These are phyloP conservation scores for Raphanus hybrid DNA, from an alignment of 441 rosid genomes.

Conservation along the genomic window DNA sequence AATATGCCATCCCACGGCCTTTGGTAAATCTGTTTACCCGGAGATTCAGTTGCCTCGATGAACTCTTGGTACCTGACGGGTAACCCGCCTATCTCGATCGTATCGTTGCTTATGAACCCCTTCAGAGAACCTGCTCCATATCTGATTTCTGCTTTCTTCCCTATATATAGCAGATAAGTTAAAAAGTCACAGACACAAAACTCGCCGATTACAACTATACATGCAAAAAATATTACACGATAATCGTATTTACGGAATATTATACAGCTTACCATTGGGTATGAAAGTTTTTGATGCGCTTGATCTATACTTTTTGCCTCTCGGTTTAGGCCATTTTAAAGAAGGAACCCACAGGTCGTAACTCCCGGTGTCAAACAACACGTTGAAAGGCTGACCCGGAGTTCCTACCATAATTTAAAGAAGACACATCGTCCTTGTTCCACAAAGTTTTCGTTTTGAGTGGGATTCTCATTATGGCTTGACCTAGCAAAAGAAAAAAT, in stretches of 20 bases:
- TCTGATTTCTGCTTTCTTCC: background rate
- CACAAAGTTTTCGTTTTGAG: background rate
- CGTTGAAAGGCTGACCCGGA: constrained; percentile 4
- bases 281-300: background rate
- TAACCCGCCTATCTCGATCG: background rate
- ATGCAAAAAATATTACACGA: too few relatives aligned
- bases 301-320: background rate
- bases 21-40: background rate
- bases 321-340: background rate
- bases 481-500: background rate
- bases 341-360: background rate
- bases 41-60: constrained; percentile 4
- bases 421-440: background rate
- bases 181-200: background rate
- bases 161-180: background rate
- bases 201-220: background rate
- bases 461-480: background rate
- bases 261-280: background rate
- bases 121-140: background rate
- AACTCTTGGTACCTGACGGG: background rate
- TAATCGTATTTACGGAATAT: background rate
- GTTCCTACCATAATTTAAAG: background rate
- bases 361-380: background rate
- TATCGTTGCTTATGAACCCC: background rate
- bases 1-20: background rate